Evolutionary conservation across 2,329 filamentous ascomycete genomes (phyloP), one percentile per base, ranked within the genome.

Genomic region (Neofusicoccum cordaticola): DNA sequence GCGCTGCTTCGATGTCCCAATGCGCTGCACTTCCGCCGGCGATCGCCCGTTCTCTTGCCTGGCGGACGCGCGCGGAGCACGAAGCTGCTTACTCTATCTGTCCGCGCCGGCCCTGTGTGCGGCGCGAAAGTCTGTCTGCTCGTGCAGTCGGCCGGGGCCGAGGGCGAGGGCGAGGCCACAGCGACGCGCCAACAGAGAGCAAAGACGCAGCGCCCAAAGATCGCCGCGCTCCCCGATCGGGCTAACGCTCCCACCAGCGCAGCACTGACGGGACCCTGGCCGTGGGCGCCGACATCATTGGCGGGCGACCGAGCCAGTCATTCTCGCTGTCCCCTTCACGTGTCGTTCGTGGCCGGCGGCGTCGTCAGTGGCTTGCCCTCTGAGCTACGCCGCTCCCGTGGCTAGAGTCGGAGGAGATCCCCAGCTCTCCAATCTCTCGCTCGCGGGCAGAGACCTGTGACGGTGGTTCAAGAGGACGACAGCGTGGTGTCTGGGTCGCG

Each of bases 211-310:
- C 37, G 11, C 37, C 37, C 9, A 27, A 15, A n/a, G 47, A 50
- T 50, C 47, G 45, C 15, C 52, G 15, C 12, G 37, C 17, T 39
- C 52, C 52, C 22, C 53, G 53, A 58, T 58, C 53, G 8, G 39
- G 53, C 53, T 58, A 58, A 56, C 51, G 35, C 35, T 56, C 51
- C 51, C 51, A 56, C 51, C 41, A 56, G 27, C 12, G 11, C 17
- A 56, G 27, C 27, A 31, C 27, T 31, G 27, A 31, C 27, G 27
- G 27, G 51, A 56, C 35, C 51, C 51, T 56, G 12, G 48, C 48
- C 34, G n/a, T 8, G 34, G 9, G 50, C 31, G 17, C 27, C 12
- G 39, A 42, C 53, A n/a, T 45, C 39, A 58, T 44, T 45, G 39
- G 22, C 22, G 22, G 22, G 22, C 22, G 22, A 22, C 22, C 22